These are phyloP conservation scores for Quercus berberidifolia DNA, from an alignment of 306 rosid species.

Conservation along the genomic window DNA sequence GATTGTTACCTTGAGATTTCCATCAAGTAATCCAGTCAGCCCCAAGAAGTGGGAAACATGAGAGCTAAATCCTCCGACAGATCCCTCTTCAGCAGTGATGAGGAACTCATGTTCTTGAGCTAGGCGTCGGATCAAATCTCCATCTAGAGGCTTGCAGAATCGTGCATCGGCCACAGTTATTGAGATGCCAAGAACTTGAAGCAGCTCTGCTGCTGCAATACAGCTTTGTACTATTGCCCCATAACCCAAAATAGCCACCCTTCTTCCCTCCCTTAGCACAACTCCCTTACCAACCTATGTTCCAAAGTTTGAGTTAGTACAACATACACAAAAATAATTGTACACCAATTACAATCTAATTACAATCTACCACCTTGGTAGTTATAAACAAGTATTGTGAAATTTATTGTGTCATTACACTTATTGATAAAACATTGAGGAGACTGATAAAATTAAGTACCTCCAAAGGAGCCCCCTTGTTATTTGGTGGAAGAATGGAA, in stretches of 20 bases:
- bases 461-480: constrained; percentile 54
- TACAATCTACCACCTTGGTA: too few relatives aligned
- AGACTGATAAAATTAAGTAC: constrained; percentile 11
- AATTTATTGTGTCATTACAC: too few relatives aligned
- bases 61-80: constrained; percentile 69
- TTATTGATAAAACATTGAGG: too few relatives aligned
- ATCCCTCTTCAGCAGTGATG: constrained; percentile 69
- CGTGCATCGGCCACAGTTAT: constrained; percentile 67
- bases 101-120: constrained; percentile 55
- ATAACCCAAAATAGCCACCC: constrained; percentile 66
- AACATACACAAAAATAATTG: not conserved
- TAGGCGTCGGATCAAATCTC: constrained; percentile 39
- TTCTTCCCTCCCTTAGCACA: constrained; percentile 48
- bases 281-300: constrained; percentile 63
- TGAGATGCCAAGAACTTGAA: constrained; percentile 36
- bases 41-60: constrained; percentile 62
- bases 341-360: too few relatives aligned
- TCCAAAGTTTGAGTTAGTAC: constrained; percentile 6
- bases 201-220: constrained; percentile 42
- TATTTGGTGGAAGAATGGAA: constrained; percentile 47
- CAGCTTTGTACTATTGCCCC: constrained; percentile 54
- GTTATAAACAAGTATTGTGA: too few relatives aligned
- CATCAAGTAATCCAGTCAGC: constrained; percentile 55
- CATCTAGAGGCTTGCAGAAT: constrained; percentile 68
- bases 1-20: constrained; percentile 51